These are phyloP conservation scores for Aspergillus awamori DNA, from an alignment of 2,329 filamentous ascomycete species.

Conservation along the genomic window DNA sequence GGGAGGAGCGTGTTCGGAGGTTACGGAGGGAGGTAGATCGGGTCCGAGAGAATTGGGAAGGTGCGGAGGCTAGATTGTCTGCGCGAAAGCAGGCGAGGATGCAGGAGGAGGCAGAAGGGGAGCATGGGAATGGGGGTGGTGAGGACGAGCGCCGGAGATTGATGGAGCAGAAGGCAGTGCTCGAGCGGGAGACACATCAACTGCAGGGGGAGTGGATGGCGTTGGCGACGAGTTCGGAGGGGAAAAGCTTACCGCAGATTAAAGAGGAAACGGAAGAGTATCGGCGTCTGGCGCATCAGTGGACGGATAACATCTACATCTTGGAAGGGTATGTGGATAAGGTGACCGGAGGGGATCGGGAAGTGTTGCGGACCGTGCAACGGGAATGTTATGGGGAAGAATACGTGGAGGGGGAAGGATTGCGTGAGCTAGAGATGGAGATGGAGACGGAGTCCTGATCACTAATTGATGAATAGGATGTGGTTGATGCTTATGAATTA, in stretches of 20 bases:
- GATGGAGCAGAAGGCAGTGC: constrained; percentile 23
- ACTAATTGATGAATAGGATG: background rate
- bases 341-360: constrained; percentile 47
- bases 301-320: constrained; percentile 51
- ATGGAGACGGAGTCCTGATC: background rate
- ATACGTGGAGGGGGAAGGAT: constrained; percentile 57
- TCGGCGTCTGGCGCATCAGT: constrained; percentile 33
- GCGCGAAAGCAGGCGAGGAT: constrained; percentile 40
- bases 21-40: constrained; percentile 36
- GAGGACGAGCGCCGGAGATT: constrained; percentile 27
- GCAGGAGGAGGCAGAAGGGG: constrained; percentile 20
- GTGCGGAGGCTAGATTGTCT: constrained; percentile 40
- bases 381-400: constrained; percentile 56
- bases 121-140: constrained; percentile 26
- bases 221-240: constrained; percentile 12
- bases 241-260: constrained; percentile 36
- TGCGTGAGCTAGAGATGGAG: constrained; percentile 36
- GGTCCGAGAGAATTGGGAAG: constrained; percentile 31
- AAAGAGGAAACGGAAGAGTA: constrained; percentile 36
- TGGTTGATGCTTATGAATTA: background rate
- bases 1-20: constrained; percentile 38
- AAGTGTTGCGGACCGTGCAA: constrained; percentile 47
- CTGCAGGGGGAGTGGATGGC: constrained; percentile 30
- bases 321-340: constrained; percentile 45
- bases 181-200: constrained; percentile 35